phyloP scores from a whole-genome alignment of 1,284 basidiomycete species.

The Dichomitus squalens region DNA sequence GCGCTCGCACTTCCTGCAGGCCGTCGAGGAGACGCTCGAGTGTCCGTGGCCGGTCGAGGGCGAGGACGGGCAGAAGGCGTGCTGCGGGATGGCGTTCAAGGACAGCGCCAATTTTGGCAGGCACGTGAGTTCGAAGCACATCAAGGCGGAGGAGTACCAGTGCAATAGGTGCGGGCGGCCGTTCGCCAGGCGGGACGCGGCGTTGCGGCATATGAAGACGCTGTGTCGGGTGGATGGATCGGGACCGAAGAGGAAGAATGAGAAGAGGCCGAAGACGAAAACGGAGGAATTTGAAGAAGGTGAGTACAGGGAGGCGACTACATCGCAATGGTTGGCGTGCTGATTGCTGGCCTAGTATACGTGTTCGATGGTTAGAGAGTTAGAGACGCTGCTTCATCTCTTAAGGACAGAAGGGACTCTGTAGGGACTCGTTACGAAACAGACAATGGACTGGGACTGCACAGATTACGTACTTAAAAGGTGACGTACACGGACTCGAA shows the following conservation, averaged over 20 bases:
- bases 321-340: not conserved
- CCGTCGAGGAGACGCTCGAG: slow-evolving; percentile 5
- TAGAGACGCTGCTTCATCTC: too few species aligned
- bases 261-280: slow-evolving; percentile 1
- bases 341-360: not conserved
- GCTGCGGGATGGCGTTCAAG: slow-evolving; percentile 21
- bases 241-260: slow-evolving; percentile 7
- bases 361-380: not conserved
- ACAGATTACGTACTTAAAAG: too few species aligned
- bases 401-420: too few species aligned
- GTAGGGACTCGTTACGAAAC: too few species aligned
- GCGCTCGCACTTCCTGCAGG: slow-evolving; percentile 18
- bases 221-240: slow-evolving; percentile 14
- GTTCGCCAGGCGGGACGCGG: slow-evolving; percentile 21
- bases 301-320: not conserved
- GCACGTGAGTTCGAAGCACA: slow-evolving; percentile 22
- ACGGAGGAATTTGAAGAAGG: slow-evolving; percentile 6
- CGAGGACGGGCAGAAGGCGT: slow-evolving; percentile 1
- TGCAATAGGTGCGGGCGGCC: slow-evolving; percentile 19
- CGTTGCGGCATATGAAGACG: slow-evolving; percentile 26
- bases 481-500: too few species aligned
- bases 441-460: too few species aligned
- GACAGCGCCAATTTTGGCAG: slow-evolving; percentile 25
- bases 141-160: slow-evolving; percentile 20
- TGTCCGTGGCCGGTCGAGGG: slow-evolving; percentile 17